Evolutionary conservation across 768 basidiomycete species (phyloP).

Genomic region (Lyophyllum semitale): DNA sequence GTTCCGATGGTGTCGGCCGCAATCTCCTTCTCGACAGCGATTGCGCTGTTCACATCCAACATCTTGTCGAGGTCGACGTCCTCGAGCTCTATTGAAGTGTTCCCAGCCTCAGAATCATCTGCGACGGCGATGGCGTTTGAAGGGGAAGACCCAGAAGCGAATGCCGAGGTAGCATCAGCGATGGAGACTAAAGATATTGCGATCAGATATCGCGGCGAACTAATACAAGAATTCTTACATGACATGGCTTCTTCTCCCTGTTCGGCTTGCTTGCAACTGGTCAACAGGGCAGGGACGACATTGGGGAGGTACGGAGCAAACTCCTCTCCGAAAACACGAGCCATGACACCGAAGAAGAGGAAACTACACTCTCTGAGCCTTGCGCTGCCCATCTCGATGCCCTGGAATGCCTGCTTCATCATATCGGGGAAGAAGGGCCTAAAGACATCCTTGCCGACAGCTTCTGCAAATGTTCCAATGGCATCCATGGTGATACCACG

Average conservation of each 20-base stretch:
- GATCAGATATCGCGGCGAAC: constrained; percentile 1
- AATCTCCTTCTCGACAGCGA: constrained; percentile 99
- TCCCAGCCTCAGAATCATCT: constrained; percentile 50
- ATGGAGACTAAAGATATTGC: constrained; percentile 42
- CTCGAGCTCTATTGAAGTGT: constrained; percentile 69
- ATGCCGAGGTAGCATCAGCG: constrained; percentile 57
- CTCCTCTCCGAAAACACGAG: constrained; percentile 93
- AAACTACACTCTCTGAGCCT: constrained; percentile 93
- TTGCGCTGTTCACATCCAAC: constrained; percentile 91
- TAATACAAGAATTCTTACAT: constrained; percentile 33
- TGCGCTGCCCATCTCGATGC: constrained; percentile 82
- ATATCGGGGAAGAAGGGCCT: constrained; percentile 93
- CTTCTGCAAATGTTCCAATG: constrained; percentile 97
- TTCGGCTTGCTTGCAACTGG: constrained; percentile 83
- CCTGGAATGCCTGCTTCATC: constrained; percentile 95
- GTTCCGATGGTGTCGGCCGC: constrained; percentile 95
- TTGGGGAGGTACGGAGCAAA: constrained; percentile 85
- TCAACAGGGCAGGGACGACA: constrained; percentile 84
- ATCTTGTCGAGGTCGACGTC: constrained; percentile 85
- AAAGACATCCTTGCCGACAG: constrained; percentile 93
- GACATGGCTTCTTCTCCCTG: constrained; percentile 58
- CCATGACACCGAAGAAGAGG: constrained; percentile 98
- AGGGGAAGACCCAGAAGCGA: constrained; percentile 75
- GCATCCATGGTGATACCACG: constrained; percentile 98
- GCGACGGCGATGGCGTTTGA: constrained; percentile 67